Percentiles rank a stretch among this genome's conserved stretches.
Evolutionary conservation across 345 rosid genomes (phyloP).

Genomic region (Bruguiera gymnorhiza): DNA sequence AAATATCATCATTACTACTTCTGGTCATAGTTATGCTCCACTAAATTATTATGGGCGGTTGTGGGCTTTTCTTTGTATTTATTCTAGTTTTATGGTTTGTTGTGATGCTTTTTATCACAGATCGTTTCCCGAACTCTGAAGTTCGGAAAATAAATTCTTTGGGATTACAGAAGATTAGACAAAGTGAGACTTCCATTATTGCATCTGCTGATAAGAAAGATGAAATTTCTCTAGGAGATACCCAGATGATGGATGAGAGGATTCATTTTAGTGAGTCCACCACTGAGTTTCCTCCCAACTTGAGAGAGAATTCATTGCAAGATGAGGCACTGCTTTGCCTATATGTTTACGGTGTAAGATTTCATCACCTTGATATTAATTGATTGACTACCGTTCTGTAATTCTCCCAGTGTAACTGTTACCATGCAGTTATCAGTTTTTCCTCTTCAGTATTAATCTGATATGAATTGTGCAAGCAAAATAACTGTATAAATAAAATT

Average conservation of each 20-base stretch:
- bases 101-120: constrained; percentile 37
- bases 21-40: neutral
- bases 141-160: constrained; percentile 53
- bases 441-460: too few relatives aligned
- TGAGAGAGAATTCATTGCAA: constrained; percentile 34
- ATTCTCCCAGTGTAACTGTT: neutral
- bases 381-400: neutral
- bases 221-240: constrained; percentile 32
- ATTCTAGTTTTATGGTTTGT: constrained; percentile 4
- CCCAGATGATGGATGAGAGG: constrained; percentile 27
- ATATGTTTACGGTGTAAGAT: constrained; percentile 71
- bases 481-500: too few relatives aligned
- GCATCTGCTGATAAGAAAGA: constrained; percentile 25
- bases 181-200: constrained; percentile 25
- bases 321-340: constrained; percentile 33
- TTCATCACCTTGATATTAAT: constrained; percentile 7
- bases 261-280: constrained; percentile 25
- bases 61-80: neutral
- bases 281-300: constrained; percentile 27
- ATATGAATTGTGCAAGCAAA: too few relatives aligned
- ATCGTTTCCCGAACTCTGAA: constrained; percentile 59
- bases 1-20: constrained; percentile 1
- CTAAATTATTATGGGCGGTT: neutral
- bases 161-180: constrained; percentile 29
- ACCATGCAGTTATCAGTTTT: neutral